phyloP scores from a whole-genome alignment of 2,329 filamentous ascomycete genomes.

The Lachnellula arida region DNA sequence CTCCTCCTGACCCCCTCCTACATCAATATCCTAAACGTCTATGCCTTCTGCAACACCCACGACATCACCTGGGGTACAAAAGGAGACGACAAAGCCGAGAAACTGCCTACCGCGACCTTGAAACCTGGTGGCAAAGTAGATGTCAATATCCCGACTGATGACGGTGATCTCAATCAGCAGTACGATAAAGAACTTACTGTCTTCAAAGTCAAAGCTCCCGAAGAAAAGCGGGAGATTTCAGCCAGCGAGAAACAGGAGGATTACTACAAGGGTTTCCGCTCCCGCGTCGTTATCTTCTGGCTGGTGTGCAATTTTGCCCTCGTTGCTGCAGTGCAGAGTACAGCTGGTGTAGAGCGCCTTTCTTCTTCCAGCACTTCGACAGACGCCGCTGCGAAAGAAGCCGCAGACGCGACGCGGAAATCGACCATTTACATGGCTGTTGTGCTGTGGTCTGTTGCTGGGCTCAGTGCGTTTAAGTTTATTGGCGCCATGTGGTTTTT shows the following conservation, averaged over 20 bases:
- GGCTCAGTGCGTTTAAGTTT: conserved; percentile 32
- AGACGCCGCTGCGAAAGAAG: conserved; percentile 51
- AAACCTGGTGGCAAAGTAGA: conserved; percentile 96
- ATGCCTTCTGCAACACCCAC: conserved; percentile 97
- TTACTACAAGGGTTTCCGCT: conserved; percentile 96
- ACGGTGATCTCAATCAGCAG: conserved; percentile 89
- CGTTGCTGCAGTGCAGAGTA: conserved; percentile 78
- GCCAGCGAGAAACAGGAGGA: conserved; percentile 82
- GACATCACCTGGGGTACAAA: conserved; percentile 98
- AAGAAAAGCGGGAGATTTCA: conserved; percentile 59
- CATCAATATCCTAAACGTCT: conserved; percentile 98
- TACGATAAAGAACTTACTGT: conserved; percentile 79
- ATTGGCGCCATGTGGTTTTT: conserved; percentile 51
- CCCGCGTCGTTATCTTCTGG: conserved; percentile 87
- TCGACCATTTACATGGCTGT: conserved; percentile 32
- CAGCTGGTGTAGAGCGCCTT: conserved; percentile 72
- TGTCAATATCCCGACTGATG: conserved; percentile 78
- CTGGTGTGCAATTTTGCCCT: conserved; percentile 95
- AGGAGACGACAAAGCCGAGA: conserved; percentile 92
- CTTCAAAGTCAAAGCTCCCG: conserved; percentile 70
- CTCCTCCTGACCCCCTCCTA: conserved; percentile 92
- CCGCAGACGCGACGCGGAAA: conserved; percentile 13
- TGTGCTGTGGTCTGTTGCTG: conserved; percentile 34
- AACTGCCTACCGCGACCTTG: conserved; percentile 79
- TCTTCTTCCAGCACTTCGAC: conserved; percentile 61